A percentile compares a stretch with the other conserved stretches of the same genome.
These are phyloP conservation scores for Fusarium coffeatum DNA, from an alignment of 2,329 filamentous ascomycete species.

Conservation along the genomic window DNA sequence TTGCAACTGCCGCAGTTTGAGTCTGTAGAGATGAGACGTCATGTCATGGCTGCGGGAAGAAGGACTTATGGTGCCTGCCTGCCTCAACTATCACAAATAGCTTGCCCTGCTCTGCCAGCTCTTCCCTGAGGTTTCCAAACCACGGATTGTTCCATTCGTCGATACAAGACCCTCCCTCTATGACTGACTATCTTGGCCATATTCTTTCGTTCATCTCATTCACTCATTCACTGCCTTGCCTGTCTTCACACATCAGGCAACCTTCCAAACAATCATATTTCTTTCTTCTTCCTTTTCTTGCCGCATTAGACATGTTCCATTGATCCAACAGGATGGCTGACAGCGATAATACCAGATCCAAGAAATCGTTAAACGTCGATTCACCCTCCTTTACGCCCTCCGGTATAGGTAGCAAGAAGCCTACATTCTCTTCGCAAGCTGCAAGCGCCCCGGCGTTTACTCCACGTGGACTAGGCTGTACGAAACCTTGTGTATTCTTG, in stretches of 20 bases:
- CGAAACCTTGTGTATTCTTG: conserved; percentile 17
- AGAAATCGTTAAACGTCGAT: conserved; percentile 91
- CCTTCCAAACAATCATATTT: background rate
- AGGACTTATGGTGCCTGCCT: conserved; percentile 18
- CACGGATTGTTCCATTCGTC: background rate
- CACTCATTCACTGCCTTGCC: background rate
- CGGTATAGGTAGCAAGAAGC: conserved; percentile 69
- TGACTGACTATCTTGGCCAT: background rate
- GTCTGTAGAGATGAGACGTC: conserved; percentile 1
- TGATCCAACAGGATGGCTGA: conserved; percentile 31
- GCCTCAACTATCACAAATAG: background rate
- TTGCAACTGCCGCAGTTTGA: background rate
- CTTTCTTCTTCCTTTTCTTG: background rate
- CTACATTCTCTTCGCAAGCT: conserved; percentile 87
- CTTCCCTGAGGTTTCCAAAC: background rate
- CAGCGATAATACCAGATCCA: conserved; percentile 55
- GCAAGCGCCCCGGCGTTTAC: conserved; percentile 91
- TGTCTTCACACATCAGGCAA: background rate
- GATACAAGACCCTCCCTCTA: background rate
- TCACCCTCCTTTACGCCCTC: conserved; percentile 93
- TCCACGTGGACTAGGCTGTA: conserved; percentile 69
- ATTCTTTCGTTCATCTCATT: conserved; percentile 4
- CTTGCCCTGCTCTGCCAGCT: background rate
- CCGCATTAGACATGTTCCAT: background rate
- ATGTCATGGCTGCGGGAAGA: conserved; percentile 12